phyloP scores from a whole-genome alignment of 768 basidiomycete genomes.

The Calocera viscosa region DNA sequence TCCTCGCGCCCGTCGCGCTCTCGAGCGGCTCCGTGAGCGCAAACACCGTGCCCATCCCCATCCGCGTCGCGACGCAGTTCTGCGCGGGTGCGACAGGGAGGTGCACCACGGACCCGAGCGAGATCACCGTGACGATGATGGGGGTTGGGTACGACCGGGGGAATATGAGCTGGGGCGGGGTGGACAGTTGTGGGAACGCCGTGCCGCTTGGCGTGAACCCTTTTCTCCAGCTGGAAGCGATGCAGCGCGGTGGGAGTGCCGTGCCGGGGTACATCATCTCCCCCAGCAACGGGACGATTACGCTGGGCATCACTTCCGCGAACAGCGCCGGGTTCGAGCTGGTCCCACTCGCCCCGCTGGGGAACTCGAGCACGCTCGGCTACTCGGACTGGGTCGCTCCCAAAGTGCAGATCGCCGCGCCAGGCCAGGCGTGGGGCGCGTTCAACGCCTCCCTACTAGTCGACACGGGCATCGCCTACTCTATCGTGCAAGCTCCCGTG shows the following conservation, averaged over 20 bases:
- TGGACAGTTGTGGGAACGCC: neutral
- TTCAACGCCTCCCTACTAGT: slow-evolving; percentile 11
- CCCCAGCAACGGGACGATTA: slow-evolving; percentile 5
- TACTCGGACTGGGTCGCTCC: slow-evolving; percentile 9
- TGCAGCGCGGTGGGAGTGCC: neutral
- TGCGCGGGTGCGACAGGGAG: neutral
- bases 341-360: neutral
- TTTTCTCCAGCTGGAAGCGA: slow-evolving; percentile 10
- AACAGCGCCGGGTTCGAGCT: slow-evolving; percentile 9
- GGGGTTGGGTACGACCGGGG: slow-evolving; percentile 10
- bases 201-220: slow-evolving; percentile 9
- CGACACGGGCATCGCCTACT: slow-evolving; percentile 9
- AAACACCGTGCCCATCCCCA: neutral
- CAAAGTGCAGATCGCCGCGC: neutral
- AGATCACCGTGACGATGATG: slow-evolving; percentile 1
- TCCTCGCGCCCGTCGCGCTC: neutral
- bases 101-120: neutral
- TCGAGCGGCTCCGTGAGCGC: neutral
- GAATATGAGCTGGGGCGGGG: neutral
- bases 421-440: neutral
- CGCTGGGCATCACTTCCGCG: slow-evolving; percentile 7
- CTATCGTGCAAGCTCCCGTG: slow-evolving; percentile 9
- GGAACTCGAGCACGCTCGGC: neutral
- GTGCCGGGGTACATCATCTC: slow-evolving; percentile 10
- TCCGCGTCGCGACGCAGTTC: slow-evolving; percentile 9